Conservation (phyloP, 2,329 filamentous ascomycete species). For the Coccinonectria pachysandricola region DNA sequence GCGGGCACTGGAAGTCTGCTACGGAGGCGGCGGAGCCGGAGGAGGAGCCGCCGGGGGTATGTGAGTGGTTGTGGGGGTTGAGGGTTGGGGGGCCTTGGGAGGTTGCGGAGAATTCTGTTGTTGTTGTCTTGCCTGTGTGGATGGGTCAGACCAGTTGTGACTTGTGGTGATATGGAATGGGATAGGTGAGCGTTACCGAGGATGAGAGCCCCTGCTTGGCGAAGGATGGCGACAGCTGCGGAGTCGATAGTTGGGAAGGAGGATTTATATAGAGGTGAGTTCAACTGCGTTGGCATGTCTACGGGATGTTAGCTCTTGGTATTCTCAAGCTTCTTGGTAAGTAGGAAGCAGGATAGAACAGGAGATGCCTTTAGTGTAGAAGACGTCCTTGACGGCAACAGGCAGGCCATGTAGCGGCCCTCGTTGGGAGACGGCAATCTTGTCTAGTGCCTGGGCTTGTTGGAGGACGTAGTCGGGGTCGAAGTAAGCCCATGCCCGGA, state of each 20-base stretch:
- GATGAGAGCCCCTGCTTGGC: slow-evolving; percentile 44
- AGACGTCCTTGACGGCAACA: slow-evolving; percentile 50
- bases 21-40: slow-evolving; percentile 58
- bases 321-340: too few species aligned
- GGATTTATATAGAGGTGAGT: slow-evolving; percentile 43
- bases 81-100: slow-evolving; percentile 40
- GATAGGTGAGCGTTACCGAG: slow-evolving; percentile 23
- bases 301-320: too few species aligned
- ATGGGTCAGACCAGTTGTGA: not conserved
- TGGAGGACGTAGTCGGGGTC: slow-evolving; percentile 32
- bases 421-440: slow-evolving; percentile 32
- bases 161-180: not conserved
- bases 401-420: slow-evolving; percentile 48
- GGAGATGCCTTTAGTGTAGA: slow-evolving; percentile 41
- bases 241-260: slow-evolving; percentile 40
- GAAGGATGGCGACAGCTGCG: slow-evolving; percentile 36
- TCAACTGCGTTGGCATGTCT: slow-evolving; percentile 48
- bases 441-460: slow-evolving; percentile 39
- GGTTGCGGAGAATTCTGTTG: slow-evolving; percentile 54
- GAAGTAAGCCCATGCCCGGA: slow-evolving; percentile 42
- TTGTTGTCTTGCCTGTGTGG: slow-evolving; percentile 34
- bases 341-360: too few species aligned
- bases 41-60: slow-evolving; percentile 59
- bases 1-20: slow-evolving; percentile 50
- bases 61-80: slow-evolving; percentile 54